Evolutionary conservation across 208 protist genomes (phyloP), one percentile per base, ranked within the genome.

Genomic region (Leptomonas pyrrhocoris): DNA sequence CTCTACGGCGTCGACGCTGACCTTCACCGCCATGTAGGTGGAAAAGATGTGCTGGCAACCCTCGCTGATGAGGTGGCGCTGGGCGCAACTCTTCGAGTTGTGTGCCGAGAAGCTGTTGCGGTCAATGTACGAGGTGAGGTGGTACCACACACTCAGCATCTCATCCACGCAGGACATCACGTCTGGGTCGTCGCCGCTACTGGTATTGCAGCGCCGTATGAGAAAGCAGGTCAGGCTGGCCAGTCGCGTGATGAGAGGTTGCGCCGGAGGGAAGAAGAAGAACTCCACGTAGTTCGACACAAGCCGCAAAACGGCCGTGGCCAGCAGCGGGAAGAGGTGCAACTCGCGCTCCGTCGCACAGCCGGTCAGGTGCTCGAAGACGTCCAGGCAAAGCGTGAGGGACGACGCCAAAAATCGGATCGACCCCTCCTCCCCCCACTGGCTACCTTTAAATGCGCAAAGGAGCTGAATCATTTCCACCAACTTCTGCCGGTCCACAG

Each of bases 111-210:
- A 77, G 66, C 63, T 77, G 66, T 55, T 77, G 45, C 76, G 69
- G 31, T 81, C 60, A n/a, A 81, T 77, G 64, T 75, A 59, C 31
- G 61, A 68, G 13, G 69, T 73, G 27, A 80, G 61, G 45, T 73
- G 63, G 38, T 67, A 80, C 86, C 86, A 92, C 28, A 73, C 67
- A 48, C 81, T 85, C 25, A 96, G 67, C 62, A 79, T 21, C 65
- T 90, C 85, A 56, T 96, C 86, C 18, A 96, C 65, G 42, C 77
- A 79, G 28, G 88, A 79, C 84, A 93, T 84, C 28, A 94, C 73
- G 46, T 77, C 65, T 9, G 88, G 82, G 65, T 90, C 77, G 40
- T 86, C 78, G 43, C 36, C 55, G 55, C 80, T 79, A 65, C 74
- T 65, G 1, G 42, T 27, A 8, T 51, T 64, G 50, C 86, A 81